Conservation (phyloP, 192 early-diverging fungal genomes). For the Phycomyces nitens region DNA sequence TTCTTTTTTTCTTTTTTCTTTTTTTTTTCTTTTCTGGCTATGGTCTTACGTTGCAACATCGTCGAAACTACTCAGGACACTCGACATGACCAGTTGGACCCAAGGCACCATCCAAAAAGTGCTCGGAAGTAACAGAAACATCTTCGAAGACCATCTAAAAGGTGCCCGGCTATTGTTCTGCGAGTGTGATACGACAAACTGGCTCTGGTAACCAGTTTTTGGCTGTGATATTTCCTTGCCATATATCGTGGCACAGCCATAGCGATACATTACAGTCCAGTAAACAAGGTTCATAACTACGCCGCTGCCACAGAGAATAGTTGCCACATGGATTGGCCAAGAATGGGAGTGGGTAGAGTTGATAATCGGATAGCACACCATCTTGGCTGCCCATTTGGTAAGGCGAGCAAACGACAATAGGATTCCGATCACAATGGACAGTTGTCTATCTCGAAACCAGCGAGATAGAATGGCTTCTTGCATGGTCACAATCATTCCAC, state of each 20-base stretch:
- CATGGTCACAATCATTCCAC: slow-evolving; percentile 67
- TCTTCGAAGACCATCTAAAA: slow-evolving; percentile 8
- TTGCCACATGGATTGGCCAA: slow-evolving; percentile 42
- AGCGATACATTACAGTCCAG: slow-evolving; percentile 41
- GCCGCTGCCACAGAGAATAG: slow-evolving; percentile 48
- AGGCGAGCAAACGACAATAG: slow-evolving; percentile 66
- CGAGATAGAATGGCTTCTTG: slow-evolving; percentile 74
- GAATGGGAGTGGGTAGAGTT: slow-evolving; percentile 34
- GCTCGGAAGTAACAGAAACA: slow-evolving; percentile 21
- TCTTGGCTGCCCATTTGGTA: slow-evolving; percentile 64
- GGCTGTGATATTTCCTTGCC: slow-evolving; percentile 11
- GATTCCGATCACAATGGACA: slow-evolving; percentile 65
- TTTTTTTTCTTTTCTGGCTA: background rate
- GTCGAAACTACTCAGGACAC: slow-evolving; percentile 35
- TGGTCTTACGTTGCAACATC: slow-evolving; percentile 18
- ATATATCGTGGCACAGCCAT: slow-evolving; percentile 11
- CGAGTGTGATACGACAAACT: background rate
- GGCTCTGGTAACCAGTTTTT: background rate
- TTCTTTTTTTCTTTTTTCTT: too few relatives aligned
- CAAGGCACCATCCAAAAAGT: slow-evolving; percentile 31
- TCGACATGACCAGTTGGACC: slow-evolving; percentile 28
- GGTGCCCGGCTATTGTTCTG: background rate
- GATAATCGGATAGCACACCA: slow-evolving; percentile 59
- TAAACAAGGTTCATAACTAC: slow-evolving; percentile 47
- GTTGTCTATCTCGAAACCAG: slow-evolving; percentile 68